A percentile compares a stretch with the other conserved stretches of the same genome.
phyloP scores from a whole-genome alignment of 352 stramenopile genomes.

The Globisporangium cederbergense region DNA sequence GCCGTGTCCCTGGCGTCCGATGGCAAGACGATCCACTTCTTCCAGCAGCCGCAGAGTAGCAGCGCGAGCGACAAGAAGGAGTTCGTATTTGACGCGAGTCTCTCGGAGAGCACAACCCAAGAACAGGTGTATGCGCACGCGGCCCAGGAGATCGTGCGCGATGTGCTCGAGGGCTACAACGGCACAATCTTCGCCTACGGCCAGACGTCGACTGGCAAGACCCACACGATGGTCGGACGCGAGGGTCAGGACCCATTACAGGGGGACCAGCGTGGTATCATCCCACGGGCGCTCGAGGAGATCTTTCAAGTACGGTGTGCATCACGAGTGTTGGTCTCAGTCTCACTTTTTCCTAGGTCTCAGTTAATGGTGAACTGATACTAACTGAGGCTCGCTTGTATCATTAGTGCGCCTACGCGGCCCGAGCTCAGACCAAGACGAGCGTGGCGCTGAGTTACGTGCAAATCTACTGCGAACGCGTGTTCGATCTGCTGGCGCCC shows the following conservation, averaged over 20 bases:
- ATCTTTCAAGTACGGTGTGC: conserved; percentile 44
- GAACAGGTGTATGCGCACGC: conserved; percentile 47
- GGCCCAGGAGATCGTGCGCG: conserved; percentile 50
- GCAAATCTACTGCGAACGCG: conserved; percentile 81
- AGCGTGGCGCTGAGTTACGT: conserved; percentile 64
- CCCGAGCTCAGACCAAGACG: conserved; percentile 30
- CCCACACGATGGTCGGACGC: conserved; percentile 62
- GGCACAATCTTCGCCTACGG: conserved; percentile 69
- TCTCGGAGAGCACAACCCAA: conserved; percentile 38
- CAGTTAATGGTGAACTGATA: background rate
- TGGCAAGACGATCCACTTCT: conserved; percentile 28
- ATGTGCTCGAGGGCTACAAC: conserved; percentile 65
- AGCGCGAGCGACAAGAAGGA: conserved; percentile 29
- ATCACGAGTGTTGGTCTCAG: background rate
- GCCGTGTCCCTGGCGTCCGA: conserved; percentile 29
- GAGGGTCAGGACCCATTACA: conserved; percentile 25
- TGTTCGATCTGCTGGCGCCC: conserved; percentile 64
- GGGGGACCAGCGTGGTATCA: conserved; percentile 42
- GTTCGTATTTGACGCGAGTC: conserved; percentile 60
- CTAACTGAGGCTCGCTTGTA: background rate
- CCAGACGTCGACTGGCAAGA: conserved; percentile 66
- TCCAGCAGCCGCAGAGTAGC: conserved; percentile 17
- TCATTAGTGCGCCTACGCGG: conserved; percentile 24
- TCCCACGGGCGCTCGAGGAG: conserved; percentile 57
- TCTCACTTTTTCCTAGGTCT: background rate